Evolutionary conservation across 208 protist genomes (phyloP).

Genomic region (Phytomonas sp.): DNA sequence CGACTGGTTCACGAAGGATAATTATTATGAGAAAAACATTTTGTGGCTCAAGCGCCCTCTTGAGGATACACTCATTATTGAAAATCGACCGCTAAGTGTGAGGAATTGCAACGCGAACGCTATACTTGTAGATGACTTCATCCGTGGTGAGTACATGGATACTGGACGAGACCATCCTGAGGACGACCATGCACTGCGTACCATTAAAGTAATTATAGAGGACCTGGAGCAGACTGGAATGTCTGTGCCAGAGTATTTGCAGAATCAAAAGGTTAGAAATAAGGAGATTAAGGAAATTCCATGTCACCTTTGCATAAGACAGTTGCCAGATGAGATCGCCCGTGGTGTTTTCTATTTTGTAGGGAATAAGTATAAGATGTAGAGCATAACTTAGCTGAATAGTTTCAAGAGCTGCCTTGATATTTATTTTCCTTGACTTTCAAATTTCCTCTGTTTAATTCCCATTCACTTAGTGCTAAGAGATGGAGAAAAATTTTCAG

Average conservation of each 20-base stretch:
- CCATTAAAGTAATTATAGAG: conserved; percentile 57
- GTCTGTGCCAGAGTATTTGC: conserved; percentile 71
- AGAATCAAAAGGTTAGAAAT: conserved; percentile 36
- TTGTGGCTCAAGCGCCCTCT: conserved; percentile 74
- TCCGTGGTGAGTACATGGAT: conserved; percentile 88
- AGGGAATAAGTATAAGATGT: conserved; percentile 65
- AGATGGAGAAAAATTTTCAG: conserved; percentile 7
- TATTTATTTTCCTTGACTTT: conserved; percentile 6
- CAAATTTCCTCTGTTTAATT: conserved; percentile 14
- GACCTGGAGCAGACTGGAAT: conserved; percentile 55
- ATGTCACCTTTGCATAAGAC: conserved; percentile 74
- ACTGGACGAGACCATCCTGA: conserved; percentile 70
- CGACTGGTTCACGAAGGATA: conserved; percentile 73
- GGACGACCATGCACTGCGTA: conserved; percentile 71
- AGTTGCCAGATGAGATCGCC: conserved; percentile 81
- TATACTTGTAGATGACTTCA: conserved; percentile 85
- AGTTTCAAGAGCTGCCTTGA: not conserved
- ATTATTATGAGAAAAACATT: conserved; percentile 88
- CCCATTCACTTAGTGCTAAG: conserved; percentile 5
- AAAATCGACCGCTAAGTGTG: conserved; percentile 73
- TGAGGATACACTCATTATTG: conserved; percentile 77
- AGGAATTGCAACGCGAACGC: conserved; percentile 85
- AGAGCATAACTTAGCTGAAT: conserved; percentile 6
- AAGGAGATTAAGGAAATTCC: conserved; percentile 75
- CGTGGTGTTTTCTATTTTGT: conserved; percentile 85